These are phyloP conservation scores for Colletotrichum endophyticum DNA, from an alignment of 2,329 filamentous ascomycete genomes.

Conservation along the genomic window DNA sequence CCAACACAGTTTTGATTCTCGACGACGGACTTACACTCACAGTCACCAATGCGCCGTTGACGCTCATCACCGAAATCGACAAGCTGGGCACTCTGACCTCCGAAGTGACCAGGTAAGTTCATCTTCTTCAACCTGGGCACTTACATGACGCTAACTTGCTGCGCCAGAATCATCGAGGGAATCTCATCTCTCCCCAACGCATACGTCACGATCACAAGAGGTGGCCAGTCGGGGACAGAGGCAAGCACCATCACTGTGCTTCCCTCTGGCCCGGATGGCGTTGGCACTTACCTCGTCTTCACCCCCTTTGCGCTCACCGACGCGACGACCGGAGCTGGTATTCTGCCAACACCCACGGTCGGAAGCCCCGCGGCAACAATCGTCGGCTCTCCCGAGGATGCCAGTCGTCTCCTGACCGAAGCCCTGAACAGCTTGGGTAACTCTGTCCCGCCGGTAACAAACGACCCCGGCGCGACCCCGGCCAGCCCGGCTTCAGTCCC, in stretches of 20 bases:
- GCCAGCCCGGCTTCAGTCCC: conserved; percentile 2
- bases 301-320: not conserved
- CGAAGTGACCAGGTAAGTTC: conserved; percentile 3
- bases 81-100: conserved; percentile 13
- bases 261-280: not conserved
- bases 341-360: not conserved
- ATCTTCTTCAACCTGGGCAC: not conserved
- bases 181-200: not conserved
- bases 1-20: conserved; percentile 11
- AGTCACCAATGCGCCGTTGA: conserved; percentile 15
- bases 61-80: conserved; percentile 11
- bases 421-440: not conserved
- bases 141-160: not conserved
- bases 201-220: conserved; percentile 12
- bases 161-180: not conserved
- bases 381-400: not conserved
- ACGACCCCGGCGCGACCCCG: not conserved
- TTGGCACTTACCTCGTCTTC: conserved; percentile 13
- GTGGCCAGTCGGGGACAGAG: conserved; percentile 5
- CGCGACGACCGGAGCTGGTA: not conserved
- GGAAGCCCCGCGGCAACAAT: not conserved
- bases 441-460: not conserved
- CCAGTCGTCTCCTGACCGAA: not conserved
- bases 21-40: conserved; percentile 15
- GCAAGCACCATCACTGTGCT: conserved; percentile 12